Base-by-base conservation (phyloP, 345 rosid genomes). In the Syzygium jambos region DNA sequence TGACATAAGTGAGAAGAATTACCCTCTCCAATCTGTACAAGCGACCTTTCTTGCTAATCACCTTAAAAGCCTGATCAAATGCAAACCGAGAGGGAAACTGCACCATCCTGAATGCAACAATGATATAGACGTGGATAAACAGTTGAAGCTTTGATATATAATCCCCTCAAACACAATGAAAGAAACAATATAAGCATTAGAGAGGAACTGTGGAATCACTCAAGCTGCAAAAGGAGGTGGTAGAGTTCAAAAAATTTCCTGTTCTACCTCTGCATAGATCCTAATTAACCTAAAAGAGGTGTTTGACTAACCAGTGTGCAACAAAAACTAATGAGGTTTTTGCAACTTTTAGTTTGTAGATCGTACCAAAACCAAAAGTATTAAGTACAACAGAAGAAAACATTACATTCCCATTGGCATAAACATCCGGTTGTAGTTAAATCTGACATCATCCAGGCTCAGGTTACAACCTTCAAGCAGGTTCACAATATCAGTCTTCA, bases 401-500 rank as follows among this genome's bases (percentile, higher is more conserved):
- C n/a, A 84, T 43, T 92, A 94, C 98, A 93, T 91, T 85, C 84
- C 94, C 27, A 51, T 29, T 3, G 98, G 96, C 16, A 51, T 16
- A 85, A 89, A 92, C 89, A 27, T 51, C 46, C 89, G 92, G 86
- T 53, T 90, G 89, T 95, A 95, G 93, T 63, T 84, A 89, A 95
- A 88, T 89, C 91, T 97, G 85, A 97, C 89, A 86, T 95, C 98
- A 83, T 93, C 93, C 1, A 84, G 85, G 56, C 91, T 92, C 92
- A 97, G 91, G 30, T 91, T 89, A 90, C 91, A 90, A 49, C 94
- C 97, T 25, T 93, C 95, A 10, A 97, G 93, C 89, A 95, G 23
- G 89, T 88, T 92, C 86, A 95, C 82, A 85, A 95, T 59, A 89
- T 97, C 99, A 29, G 90, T 92, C 92, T 90, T 95, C 95, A 95